A percentile compares a stretch with the other conserved stretches of the same genome.
Evolutionary conservation across 228 moss, liverwort and hornwort genomes (phyloP).

Genomic region (Sphagnum magellanicum): DNA sequence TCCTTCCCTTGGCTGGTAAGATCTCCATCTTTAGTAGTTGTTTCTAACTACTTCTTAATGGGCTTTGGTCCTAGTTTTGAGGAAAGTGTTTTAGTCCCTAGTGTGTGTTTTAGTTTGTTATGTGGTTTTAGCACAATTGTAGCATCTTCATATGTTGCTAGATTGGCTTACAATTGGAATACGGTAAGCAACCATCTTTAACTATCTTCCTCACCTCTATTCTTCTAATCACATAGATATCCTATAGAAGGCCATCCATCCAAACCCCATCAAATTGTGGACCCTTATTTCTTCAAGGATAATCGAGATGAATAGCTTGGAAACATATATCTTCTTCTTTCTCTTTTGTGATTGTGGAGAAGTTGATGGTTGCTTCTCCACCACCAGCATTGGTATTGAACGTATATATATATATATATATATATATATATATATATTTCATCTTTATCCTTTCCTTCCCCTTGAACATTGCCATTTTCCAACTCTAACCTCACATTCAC

Average conservation of each 20-base stretch:
- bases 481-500: constrained; percentile 32
- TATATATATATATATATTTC: too few relatives aligned
- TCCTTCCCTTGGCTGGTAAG: constrained; percentile 35
- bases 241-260: too few relatives aligned
- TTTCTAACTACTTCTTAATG: constrained; percentile 40
- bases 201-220: too few relatives aligned
- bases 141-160: constrained; percentile 48
- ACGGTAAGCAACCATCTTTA: background rate
- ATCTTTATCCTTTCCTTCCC: constrained; percentile 32
- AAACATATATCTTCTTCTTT: constrained; percentile 28
- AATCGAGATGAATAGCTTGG: too few relatives aligned
- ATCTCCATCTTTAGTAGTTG: constrained; percentile 36
- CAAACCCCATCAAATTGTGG: too few relatives aligned
- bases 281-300: too few relatives aligned
- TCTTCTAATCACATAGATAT: too few relatives aligned
- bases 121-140: constrained; percentile 64
- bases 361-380: constrained; percentile 29
- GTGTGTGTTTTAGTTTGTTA: constrained; percentile 59
- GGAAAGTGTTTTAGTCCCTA: constrained; percentile 39
- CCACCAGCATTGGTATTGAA: constrained; percentile 34
- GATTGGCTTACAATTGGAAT: constrained; percentile 37
- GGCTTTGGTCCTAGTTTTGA: constrained; percentile 63
- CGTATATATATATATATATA: constrained; percentile 39
- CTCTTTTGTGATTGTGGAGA: constrained; percentile 80
- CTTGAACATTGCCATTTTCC: constrained; percentile 29